phyloP scores from a whole-genome alignment of 2,329 filamentous ascomycete species.

The Pseudocercospora vitis region DNA sequence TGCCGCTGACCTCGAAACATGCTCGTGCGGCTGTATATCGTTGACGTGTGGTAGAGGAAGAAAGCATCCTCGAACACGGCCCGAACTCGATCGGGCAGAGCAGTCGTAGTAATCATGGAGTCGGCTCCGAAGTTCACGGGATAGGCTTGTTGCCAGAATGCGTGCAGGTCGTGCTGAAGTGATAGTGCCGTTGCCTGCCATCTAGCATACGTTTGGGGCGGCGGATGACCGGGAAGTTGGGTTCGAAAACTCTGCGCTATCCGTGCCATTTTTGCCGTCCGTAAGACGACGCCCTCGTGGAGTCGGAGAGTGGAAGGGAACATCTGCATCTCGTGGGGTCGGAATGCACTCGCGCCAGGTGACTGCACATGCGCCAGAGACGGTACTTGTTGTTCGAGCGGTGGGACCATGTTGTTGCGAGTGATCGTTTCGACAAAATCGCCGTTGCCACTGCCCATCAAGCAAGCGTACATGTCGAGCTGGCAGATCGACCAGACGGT shows the following conservation, averaged over 20 bases:
- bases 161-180: conserved; percentile 33
- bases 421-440: conserved; percentile 52
- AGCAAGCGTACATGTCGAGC: conserved; percentile 57
- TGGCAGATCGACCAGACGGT: conserved; percentile 54
- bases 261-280: conserved; percentile 49
- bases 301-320: conserved; percentile 46
- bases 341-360: conserved; percentile 25
- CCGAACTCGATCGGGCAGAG: conserved; percentile 33
- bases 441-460: conserved; percentile 54
- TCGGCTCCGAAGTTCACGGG: conserved; percentile 31
- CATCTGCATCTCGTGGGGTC: conserved; percentile 22
- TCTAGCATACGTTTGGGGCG: conserved; percentile 27
- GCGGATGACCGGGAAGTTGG: conserved; percentile 30
- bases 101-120: conserved; percentile 30
- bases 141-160: conserved; percentile 33
- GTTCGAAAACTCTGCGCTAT: conserved; percentile 44
- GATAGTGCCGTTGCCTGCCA: conserved; percentile 31
- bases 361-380: background rate
- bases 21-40: conserved; percentile 56
- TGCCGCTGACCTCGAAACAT: conserved; percentile 53
- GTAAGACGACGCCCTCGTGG: conserved; percentile 47
- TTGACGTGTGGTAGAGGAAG: conserved; percentile 50
- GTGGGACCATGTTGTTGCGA: conserved; percentile 50
- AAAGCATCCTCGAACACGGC: conserved; percentile 45
- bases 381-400: conserved; percentile 34